Evolutionary conservation across 1,284 basidiomycete genomes (phyloP).

Genomic region (Trametes versicolor): DNA sequence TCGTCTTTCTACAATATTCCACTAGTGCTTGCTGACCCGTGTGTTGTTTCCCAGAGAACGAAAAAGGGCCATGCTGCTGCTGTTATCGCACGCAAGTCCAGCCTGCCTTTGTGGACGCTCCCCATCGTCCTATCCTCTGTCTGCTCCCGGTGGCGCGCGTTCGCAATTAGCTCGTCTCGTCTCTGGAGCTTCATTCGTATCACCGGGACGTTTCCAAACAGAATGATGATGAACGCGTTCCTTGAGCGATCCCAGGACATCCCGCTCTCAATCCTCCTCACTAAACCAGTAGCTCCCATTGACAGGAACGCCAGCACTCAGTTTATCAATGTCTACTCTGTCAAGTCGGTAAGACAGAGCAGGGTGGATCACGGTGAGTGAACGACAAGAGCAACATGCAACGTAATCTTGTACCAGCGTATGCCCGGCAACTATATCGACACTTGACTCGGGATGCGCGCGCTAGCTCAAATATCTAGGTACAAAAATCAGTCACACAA

Average conservation of each 20-base stretch:
- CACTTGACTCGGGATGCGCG: no score
- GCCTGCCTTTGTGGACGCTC: slow-evolving; percentile 16
- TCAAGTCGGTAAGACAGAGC: no score
- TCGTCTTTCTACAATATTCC: background rate
- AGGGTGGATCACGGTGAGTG: no score
- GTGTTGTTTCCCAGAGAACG: background rate
- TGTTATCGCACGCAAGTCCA: background rate
- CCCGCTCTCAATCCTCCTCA: slow-evolving; percentile 27
- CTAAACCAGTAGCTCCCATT: background rate
- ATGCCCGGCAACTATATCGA: no score
- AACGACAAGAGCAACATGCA: no score
- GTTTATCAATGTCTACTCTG: no score
- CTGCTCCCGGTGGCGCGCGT: slow-evolving; percentile 27
- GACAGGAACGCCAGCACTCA: background rate
- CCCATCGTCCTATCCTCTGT: slow-evolving; percentile 28
- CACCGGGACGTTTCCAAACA: slow-evolving; percentile 24
- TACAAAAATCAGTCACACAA: background rate
- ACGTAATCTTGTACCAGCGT: no score
- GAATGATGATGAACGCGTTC: slow-evolving; percentile 24
- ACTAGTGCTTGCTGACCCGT: background rate
- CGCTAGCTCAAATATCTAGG: background rate
- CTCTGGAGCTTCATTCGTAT: slow-evolving; percentile 30
- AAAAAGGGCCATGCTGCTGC: background rate
- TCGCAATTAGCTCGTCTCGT: slow-evolving; percentile 19
- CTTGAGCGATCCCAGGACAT: slow-evolving; percentile 16